These are phyloP conservation scores for Lentinula sp. DNA, from an alignment of 768 basidiomycete genomes.

Conservation along the genomic window DNA sequence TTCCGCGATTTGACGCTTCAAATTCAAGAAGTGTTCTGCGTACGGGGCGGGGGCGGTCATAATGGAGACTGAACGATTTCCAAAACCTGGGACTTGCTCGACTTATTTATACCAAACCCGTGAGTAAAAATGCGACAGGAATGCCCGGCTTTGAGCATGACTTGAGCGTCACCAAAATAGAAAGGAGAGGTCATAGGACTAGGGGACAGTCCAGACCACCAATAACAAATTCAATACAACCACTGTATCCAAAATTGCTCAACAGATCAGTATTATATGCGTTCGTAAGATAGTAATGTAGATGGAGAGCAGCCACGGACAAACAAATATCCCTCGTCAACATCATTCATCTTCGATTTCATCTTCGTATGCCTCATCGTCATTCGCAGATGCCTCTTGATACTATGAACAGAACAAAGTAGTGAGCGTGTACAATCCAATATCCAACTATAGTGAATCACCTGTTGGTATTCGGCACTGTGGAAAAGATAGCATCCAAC, in stretches of 20 bases:
- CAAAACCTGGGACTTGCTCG: not conserved
- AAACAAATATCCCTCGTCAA: not conserved
- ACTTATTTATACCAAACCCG: not conserved
- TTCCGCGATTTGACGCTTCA: slow-evolving; percentile 53
- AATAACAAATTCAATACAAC: not conserved
- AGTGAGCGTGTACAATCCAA: not conserved
- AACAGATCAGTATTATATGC: not conserved
- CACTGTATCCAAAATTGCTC: not conserved
- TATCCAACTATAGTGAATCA: slow-evolving; percentile 16
- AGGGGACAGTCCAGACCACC: not conserved
- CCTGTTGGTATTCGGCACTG: slow-evolving; percentile 89
- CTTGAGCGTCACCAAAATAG: too few species aligned
- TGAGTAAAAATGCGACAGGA: too few species aligned
- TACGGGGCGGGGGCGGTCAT: not conserved
- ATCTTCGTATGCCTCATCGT: slow-evolving; percentile 22
- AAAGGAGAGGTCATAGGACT: not conserved
- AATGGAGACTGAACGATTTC: not conserved
- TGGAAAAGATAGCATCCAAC: slow-evolving; percentile 3
- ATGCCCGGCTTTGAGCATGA: too few species aligned
- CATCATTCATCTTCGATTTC: slow-evolving; percentile 9
- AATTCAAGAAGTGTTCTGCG: slow-evolving; percentile 31
- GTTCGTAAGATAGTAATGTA: not conserved
- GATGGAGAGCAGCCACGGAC: not conserved
- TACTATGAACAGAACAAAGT: slow-evolving; percentile 30
- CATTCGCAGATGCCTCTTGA: slow-evolving; percentile 49